A percentile compares a stretch with the other conserved stretches of the same genome.
Evolutionary conservation across 345 rosid species (phyloP).

Genomic region (Noccaea bulbosa): DNA sequence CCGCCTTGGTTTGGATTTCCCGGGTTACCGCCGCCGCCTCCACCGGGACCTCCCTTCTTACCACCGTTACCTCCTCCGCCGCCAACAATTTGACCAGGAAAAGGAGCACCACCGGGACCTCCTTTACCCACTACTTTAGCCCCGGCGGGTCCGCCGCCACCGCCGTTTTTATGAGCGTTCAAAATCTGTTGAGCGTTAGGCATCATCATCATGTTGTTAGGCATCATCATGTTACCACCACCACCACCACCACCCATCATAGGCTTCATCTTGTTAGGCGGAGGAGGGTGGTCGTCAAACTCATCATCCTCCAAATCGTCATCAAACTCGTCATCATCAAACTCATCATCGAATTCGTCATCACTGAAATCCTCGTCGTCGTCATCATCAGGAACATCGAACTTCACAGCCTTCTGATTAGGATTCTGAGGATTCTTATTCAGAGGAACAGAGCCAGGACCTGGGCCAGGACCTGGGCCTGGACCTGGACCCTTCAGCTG

Average conservation of each 20-base stretch:
- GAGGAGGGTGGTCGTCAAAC: conserved; percentile 55
- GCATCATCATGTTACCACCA: conserved; percentile 57
- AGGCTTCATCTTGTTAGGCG: conserved; percentile 60
- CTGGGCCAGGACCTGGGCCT: conserved; percentile 51
- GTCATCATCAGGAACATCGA: conserved; percentile 57
- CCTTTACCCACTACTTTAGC: conserved; percentile 52
- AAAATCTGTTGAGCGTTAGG: conserved; percentile 58
- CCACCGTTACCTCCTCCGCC: conserved; percentile 56
- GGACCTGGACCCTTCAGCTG: conserved; percentile 58
- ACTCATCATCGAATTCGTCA: conserved; percentile 57
- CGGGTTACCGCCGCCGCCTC: conserved; percentile 46
- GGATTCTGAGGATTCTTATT: conserved; percentile 45
- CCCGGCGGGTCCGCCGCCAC: conserved; percentile 54
- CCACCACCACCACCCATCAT: conserved; percentile 46
- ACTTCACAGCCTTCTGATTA: conserved; percentile 61
- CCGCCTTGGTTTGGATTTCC: conserved; percentile 53
- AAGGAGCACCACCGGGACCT: conserved; percentile 41
- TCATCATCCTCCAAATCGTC: conserved; percentile 53
- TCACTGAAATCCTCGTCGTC: conserved; percentile 47
- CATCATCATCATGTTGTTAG: conserved; percentile 57
- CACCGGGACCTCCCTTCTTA: conserved; percentile 53
- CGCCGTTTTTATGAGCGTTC: conserved; percentile 59
- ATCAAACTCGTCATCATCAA: conserved; percentile 51
- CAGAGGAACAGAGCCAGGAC: conserved; percentile 34
- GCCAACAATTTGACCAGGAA: conserved; percentile 49